Base-by-base conservation (phyloP, 1,139 yeast species). In the Diutina rugosa region DNA sequence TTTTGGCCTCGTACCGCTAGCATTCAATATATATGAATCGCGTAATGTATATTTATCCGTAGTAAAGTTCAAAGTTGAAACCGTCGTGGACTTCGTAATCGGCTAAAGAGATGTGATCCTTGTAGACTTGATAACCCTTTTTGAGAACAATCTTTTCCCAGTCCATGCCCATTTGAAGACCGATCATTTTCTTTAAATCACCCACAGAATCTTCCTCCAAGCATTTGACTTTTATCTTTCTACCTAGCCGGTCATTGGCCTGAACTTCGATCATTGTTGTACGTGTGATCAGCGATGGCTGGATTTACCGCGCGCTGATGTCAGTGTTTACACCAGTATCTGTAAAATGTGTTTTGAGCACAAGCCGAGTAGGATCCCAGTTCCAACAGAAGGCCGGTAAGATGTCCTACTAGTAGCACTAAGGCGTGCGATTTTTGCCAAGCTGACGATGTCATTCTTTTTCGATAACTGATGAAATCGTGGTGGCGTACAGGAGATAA, bases 11-110 rank as follows among this genome's bases (percentile, higher is more conserved):
- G 41, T 12, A 10, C n/a, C 4, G 41, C 41, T 35, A 35, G n/a
- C n/a, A 35, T 35, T 35, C 41, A 35, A n/a, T 35, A 35, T 10
- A 35, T 35, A 35, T 35, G 41, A 35, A 3, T 35, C 5, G 10
- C 14, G 14, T 35, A 12, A 21, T 35, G n/a, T 6, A 35, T 21
- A 9, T 51, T 59, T 59, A 84, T 28, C 82, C 74, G 65, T 87
- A 87, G 64, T 89, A 93, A 65, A 93, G 72, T 69, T 93, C 99
- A 62, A 93, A 72, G 67, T 85, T 89, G 63, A 87, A 85, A 26
- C 96, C 96, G 67, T 90, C 87, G 65, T 90, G 96, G 16, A 93
- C 82, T 69, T 93, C 99, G 67, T 95, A 93, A 68, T 93, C 99
- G 29, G 87, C 96, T 56, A 93, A 74, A 0, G 91, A 78, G 58